Conservation (phyloP, 2,329 filamentous ascomycete species). For the Nemania abortiva region DNA sequence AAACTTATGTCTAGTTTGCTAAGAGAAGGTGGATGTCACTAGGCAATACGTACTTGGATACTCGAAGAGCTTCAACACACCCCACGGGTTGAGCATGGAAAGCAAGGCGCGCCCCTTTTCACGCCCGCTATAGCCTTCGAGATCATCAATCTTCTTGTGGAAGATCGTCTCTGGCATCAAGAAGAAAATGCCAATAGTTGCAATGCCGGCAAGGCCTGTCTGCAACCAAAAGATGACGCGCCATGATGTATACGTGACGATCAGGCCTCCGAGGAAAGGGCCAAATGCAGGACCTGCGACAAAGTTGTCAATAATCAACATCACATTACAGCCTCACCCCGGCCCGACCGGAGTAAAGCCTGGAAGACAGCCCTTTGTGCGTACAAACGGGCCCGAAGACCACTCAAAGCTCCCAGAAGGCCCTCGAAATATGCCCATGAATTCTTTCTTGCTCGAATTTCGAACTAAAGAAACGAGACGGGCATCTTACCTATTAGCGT, state of each 20-base stretch:
- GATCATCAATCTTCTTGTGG: slow-evolving; percentile 70
- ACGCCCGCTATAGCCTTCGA: slow-evolving; percentile 64
- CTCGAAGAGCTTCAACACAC: slow-evolving; percentile 72
- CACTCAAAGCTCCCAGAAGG: too few species aligned
- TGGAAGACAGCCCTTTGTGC: too few species aligned
- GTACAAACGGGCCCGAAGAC: too few species aligned
- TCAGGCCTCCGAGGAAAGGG: slow-evolving; percentile 78
- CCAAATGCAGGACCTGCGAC: slow-evolving; percentile 78
- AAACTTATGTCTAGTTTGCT: neutral
- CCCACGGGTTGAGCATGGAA: slow-evolving; percentile 74
- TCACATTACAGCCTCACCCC: too few species aligned
- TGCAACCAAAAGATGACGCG: slow-evolving; percentile 83
- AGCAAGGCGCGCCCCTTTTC: slow-evolving; percentile 68
- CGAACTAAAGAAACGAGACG: too few species aligned
- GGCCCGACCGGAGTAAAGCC: too few species aligned
- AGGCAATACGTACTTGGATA: slow-evolving; percentile 65
- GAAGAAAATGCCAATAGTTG: slow-evolving; percentile 70
- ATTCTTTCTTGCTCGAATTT: too few species aligned
- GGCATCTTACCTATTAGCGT: too few species aligned
- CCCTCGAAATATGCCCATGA: too few species aligned
- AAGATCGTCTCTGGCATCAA: slow-evolving; percentile 81
- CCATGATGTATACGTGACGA: slow-evolving; percentile 81
- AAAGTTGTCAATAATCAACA: too few species aligned
- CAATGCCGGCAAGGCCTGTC: slow-evolving; percentile 72
- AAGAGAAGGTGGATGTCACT: neutral